Conservation (phyloP, 2,329 filamentous ascomycete genomes). For the Colletotrichum gigasporum region DNA sequence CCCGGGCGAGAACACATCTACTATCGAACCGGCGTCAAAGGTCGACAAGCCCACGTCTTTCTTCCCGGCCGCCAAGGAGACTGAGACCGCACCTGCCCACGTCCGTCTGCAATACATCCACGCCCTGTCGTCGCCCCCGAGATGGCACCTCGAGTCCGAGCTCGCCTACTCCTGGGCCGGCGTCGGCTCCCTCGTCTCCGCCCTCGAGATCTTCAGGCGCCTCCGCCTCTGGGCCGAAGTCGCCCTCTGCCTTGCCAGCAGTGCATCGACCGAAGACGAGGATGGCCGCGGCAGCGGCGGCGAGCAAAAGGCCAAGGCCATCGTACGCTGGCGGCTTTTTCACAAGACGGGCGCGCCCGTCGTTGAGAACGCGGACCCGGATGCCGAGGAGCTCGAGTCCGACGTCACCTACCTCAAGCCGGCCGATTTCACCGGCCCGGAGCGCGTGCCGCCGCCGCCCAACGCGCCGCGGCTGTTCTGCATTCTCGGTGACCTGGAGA, state of each 20-base stretch:
- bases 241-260: constrained; percentile 83
- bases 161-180: constrained; percentile 92
- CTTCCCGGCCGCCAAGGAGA: constrained; percentile 77
- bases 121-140: constrained; percentile 81
- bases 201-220: constrained; percentile 94
- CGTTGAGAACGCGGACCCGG: constrained; percentile 43
- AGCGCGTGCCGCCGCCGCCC: constrained; percentile 75
- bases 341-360: constrained; percentile 60
- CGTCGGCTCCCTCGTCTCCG: constrained; percentile 86
- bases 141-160: constrained; percentile 95
- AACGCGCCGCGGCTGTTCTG: constrained; percentile 91
- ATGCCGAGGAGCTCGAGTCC: constrained; percentile 51
- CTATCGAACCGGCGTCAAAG: background rate
- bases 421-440: constrained; percentile 66
- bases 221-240: constrained; percentile 95
- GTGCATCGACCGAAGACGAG: constrained; percentile 63
- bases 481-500: constrained; percentile 90
- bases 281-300: constrained; percentile 63
- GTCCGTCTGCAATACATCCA: constrained; percentile 87
- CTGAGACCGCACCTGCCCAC: constrained; percentile 80
- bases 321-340: constrained; percentile 84
- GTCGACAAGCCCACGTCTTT: constrained; percentile 76
- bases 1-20: constrained; percentile 38
- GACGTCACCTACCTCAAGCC: constrained; percentile 67
- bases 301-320: constrained; percentile 82